Evolutionary conservation across 2,329 filamentous ascomycete species (phyloP), one percentile per base, ranked within the genome.

Genomic region (Nigrospora sphaerica): DNA sequence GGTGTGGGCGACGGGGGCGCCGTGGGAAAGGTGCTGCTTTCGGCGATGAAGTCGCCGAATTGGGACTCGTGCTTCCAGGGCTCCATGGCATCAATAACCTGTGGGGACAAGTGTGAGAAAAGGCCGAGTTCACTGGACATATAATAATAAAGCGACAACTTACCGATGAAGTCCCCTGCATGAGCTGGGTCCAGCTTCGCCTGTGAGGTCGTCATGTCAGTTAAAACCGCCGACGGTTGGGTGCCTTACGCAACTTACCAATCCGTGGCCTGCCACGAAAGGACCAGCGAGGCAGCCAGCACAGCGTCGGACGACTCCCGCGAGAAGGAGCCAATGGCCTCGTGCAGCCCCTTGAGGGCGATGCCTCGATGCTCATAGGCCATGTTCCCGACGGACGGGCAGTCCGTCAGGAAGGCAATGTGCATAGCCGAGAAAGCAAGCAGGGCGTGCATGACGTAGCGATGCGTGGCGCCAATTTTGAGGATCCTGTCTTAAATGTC

Each of bases 181-280:
- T 93, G 49, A 96, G 73, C 54, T 91, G 91, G 52, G 86, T 89
- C 92, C 92, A 97, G 67, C 85, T 87, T 65, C 85, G 85, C 87
- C 90, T 95, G 62, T 56, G 51, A 58, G 36, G 49, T 34, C 17
- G 28, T 48, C 17, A 28, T 48, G 54, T 74, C 59, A 74, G 69
- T 58, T 46, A 61, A 55, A 35, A 48, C 56, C 51, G 46, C 46
- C 49, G 12, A 37, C 58, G 58, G 60, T 39, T 56, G 52, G 55
- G 46, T 55, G 56, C 57, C 62, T 56, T 54, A 36, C 60, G 71
- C 63, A 63, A 60, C 84, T 74, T 77, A 95, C 92, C 91, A 97
- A 71, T 97, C 92, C 49, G 85, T 93, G 46, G 89, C 88, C 71
- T 97, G 92, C 91, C 93, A 97, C 34, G 91, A 95, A 42, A 98